Evolutionary conservation across 139 green algal species (phyloP).

Genomic region (Haematococcus sp.): DNA sequence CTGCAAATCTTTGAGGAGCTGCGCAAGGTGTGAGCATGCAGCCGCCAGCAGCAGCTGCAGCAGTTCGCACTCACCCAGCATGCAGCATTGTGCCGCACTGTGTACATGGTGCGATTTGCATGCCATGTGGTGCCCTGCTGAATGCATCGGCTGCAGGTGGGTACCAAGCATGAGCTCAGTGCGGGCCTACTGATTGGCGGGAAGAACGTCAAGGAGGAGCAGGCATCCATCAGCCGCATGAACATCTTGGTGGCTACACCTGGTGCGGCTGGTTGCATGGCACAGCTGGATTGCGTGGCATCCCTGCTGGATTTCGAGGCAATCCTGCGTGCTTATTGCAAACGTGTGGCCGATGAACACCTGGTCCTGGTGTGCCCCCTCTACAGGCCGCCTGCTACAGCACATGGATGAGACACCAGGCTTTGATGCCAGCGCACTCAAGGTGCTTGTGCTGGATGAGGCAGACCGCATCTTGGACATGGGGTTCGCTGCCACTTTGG

Average conservation of each 20-base stretch:
- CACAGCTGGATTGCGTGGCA: too few species aligned
- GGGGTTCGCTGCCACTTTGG: constrained; percentile 86
- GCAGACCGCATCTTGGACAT: constrained; percentile 97
- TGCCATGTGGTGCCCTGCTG: not conserved
- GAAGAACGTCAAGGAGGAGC: constrained; percentile 86
- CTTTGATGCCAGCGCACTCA: constrained; percentile 81
- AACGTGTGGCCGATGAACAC: too few species aligned
- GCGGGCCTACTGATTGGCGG: constrained; percentile 95
- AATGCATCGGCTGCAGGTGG: constrained; percentile 54
- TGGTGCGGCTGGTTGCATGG: constrained; percentile 15
- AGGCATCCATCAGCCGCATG: constrained; percentile 61
- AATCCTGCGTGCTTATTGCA: too few species aligned
- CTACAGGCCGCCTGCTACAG: constrained; percentile 88
- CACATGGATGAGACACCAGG: constrained; percentile 99
- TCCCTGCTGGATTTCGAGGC: too few species aligned
- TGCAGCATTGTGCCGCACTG: too few species aligned
- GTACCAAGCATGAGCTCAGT: constrained; percentile 74
- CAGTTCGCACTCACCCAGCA: not conserved
- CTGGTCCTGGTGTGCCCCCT: too few species aligned
- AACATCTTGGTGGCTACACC: constrained; percentile 93
- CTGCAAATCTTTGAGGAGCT: constrained; percentile 90
- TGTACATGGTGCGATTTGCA: too few species aligned
- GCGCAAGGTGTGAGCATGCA: constrained; percentile 22
- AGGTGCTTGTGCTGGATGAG: constrained; percentile 95
- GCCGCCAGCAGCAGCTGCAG: not conserved